Evolutionary conservation across 768 basidiomycete genomes (phyloP), one percentile per base, ranked within the genome.

Genomic region (Mycena crocata): DNA sequence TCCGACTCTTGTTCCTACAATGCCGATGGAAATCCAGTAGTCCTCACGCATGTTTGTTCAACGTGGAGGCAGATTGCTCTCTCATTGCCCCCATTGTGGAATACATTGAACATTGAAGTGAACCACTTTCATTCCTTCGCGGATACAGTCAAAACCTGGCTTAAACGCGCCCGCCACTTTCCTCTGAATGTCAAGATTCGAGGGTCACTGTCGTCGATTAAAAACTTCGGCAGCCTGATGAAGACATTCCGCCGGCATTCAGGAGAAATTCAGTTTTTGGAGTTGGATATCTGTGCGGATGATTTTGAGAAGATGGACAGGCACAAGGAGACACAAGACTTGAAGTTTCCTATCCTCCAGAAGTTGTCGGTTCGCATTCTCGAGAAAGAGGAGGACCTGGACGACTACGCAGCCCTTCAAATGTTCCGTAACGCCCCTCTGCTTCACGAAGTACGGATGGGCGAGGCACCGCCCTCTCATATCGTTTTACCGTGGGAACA

Each of bases 401-500:
- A 19, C 40, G 7, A 13, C 28, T 15, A 32, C 44, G 28, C 55
- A 24, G 15, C 6, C 4, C 23, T 46, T 8, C n/a, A n/a, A n/a
- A 8, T 57, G n/a, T 65, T 54, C 32, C 3, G 24, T 7, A 5
- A 54, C 5, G 57, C 23, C 4, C 57, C 57, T 13, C 1, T 30
- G 35, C 57, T 65, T 6, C 26, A n/a, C 17, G 40, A 65, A 28
- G 57, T 65, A 6, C 7, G 19, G n/a, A 13, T 54, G 32, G 32
- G 12, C 21, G 28, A 32, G 7, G 8, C n/a, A 5, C 49, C 44
- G 2, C 39, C 63, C 13, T 32, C 46, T 12, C 13, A 54, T 12
- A 35, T 65, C 26, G 1, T 5, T 1, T 57, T 59, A 46, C 64
- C 51, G 15, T 65, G 57, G 64, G 24, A 37, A n/a, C 64, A 65